phyloP scores from a whole-genome alignment of 345 rosid genomes.

The Geranium brycei region DNA sequence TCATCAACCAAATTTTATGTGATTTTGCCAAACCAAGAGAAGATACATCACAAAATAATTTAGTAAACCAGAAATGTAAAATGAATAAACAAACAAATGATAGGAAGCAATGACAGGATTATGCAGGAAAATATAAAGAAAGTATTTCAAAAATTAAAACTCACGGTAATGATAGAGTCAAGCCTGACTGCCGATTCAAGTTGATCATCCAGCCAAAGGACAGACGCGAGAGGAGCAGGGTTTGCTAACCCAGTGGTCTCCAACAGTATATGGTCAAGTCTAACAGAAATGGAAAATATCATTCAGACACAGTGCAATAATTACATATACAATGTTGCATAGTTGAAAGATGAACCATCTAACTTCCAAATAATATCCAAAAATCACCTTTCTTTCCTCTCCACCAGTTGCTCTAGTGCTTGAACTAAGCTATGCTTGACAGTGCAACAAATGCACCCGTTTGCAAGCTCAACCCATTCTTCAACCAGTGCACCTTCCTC shows the following conservation, averaged over 20 bases:
- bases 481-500: slow-evolving; percentile 73
- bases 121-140: not conserved
- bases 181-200: slow-evolving; percentile 81
- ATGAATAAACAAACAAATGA: slow-evolving; percentile 1
- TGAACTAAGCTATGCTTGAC: slow-evolving; percentile 90
- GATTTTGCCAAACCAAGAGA: too few species aligned
- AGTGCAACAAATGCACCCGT: slow-evolving; percentile 88
- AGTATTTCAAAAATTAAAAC: slow-evolving; percentile 7
- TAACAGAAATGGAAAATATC: slow-evolving; percentile 12
- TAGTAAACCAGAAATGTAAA: not conserved
- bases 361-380: too few species aligned
- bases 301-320: too few species aligned
- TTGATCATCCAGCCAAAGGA: slow-evolving; percentile 95
- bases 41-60: too few species aligned
- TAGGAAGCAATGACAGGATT: not conserved
- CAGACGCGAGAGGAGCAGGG: slow-evolving; percentile 85
- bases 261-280: slow-evolving; percentile 84
- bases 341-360: too few species aligned
- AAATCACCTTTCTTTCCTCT: slow-evolving; percentile 55
- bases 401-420: slow-evolving; percentile 86
- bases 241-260: slow-evolving; percentile 99
- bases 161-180: slow-evolving; percentile 82
- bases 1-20: too few species aligned
- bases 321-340: too few species aligned
- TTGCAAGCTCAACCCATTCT: slow-evolving; percentile 93